Conservation (phyloP, 805 yeast species). For the Cyberlindnera bimundalis region DNA sequence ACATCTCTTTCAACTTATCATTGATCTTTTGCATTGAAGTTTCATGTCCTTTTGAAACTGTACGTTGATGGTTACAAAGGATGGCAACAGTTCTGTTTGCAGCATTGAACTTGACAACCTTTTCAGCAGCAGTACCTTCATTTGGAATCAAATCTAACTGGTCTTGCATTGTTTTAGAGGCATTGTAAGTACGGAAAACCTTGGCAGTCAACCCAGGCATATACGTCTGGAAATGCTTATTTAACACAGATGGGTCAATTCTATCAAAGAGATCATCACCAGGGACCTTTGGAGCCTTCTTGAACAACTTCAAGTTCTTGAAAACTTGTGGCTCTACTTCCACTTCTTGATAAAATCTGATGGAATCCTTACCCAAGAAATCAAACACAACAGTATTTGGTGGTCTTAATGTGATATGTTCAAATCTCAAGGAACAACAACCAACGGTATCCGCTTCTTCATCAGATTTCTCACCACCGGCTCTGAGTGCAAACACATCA, state of each 20-base stretch:
- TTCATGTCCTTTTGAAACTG: conserved; percentile 83
- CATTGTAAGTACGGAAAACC: conserved; percentile 96
- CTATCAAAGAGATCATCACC: conserved; percentile 94
- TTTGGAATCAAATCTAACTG: conserved; percentile 82
- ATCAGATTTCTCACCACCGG: conserved; percentile 96
- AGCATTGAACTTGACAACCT: conserved; percentile 83
- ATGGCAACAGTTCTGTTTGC: conserved; percentile 96
- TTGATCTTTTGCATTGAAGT: conserved; percentile 73
- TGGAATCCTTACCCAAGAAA: conserved; percentile 93
- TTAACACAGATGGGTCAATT: conserved; percentile 75
- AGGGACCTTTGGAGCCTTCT: conserved; percentile 81
- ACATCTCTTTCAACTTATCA: conserved; percentile 73
- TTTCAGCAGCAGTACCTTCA: conserved; percentile 84
- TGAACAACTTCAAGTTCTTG: conserved; percentile 82
- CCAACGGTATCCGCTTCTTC: conserved; percentile 99
- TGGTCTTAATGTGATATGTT: conserved; percentile 81
- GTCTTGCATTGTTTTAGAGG: conserved; percentile 95
- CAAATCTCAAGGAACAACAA: conserved; percentile 89
- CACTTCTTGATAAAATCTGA: conserved; percentile 87
- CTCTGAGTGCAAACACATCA: conserved; percentile 92
- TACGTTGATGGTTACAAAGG: conserved; percentile 94
- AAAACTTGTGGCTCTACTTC: conserved; percentile 90
- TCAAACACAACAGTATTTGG: conserved; percentile 86
- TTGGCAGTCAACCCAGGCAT: conserved; percentile 94
- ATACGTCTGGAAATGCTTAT: conserved; percentile 83